Evolutionary conservation across 768 basidiomycete genomes (phyloP), one percentile per base, ranked within the genome.

Genomic region (Boletus edulis): DNA sequence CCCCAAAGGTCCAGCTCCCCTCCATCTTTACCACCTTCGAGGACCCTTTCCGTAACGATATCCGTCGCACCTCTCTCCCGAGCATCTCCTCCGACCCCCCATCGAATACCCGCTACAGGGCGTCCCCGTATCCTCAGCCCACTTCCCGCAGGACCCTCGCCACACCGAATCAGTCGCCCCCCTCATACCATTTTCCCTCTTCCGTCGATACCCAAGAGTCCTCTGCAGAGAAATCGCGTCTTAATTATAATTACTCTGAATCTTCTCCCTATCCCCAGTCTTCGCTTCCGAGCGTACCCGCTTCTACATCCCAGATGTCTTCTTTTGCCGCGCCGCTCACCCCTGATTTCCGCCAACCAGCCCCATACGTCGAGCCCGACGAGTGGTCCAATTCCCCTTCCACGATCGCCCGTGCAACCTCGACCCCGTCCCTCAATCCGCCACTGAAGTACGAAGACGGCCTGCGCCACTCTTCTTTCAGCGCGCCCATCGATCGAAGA

Each of bases 1-100:
- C 73, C 37, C 46, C 54, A 51, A 83, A 82, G 68, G 84, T 89
- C 54, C 83, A 86, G 72, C 77, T 90, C 17, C 88, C 87, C 17
- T 86, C 87, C 64, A 87, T 89, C 61, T 87, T 86, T 60, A 81
- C 83, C 32, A 78, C 82, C 31, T 85, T 89, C 57, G 83, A 85
- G 67, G 86, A 86, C 67, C 75, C 77, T 24, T 72, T 80, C 66
- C 69, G 78, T 55, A 73, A 72, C 61, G 84, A 85, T 42, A 71
- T 68, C 51, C 82, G 87, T 52, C 82, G 87, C 43, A 75, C 84
- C 4, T 87, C 87, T 3, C 76, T 89, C 20, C 86, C 87, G 3
- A 81, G 77, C 47, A 75, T 87, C 43, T 72, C 76, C 66, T 76
- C 82, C 18, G 83, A 85, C 51, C 67, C 71, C 43, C 24, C 68